phyloP scores from a whole-genome alignment of 192 early-diverging fungal genomes.

The Diversispora epigaea region DNA sequence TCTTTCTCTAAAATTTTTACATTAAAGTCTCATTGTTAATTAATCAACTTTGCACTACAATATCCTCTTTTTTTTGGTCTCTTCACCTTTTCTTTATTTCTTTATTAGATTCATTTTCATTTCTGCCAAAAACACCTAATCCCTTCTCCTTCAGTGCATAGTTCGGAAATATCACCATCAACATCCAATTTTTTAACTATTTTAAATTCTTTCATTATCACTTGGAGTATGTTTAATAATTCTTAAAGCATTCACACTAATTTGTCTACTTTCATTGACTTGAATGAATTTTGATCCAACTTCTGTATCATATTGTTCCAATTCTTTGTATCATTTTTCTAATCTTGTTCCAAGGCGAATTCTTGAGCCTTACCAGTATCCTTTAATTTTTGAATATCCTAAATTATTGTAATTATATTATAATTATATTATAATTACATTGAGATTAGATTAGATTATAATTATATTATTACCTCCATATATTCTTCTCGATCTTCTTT shows the following conservation, averaged over 20 bases:
- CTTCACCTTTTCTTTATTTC: slow-evolving; percentile 36
- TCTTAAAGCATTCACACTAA: slow-evolving; percentile 65
- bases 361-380: slow-evolving; percentile 53
- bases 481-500: slow-evolving; percentile 62
- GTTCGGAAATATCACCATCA: slow-evolving; percentile 61
- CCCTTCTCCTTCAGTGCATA: slow-evolving; percentile 67
- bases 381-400: slow-evolving; percentile 57
- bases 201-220: slow-evolving; percentile 67
- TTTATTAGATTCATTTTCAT: slow-evolving; percentile 36
- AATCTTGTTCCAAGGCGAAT: slow-evolving; percentile 63
- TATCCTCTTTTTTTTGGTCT: slow-evolving; percentile 47
- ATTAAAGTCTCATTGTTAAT: too few species aligned
- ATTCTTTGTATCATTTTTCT: slow-evolving; percentile 80
- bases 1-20: too few species aligned
- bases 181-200: slow-evolving; percentile 72
- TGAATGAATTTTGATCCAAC: slow-evolving; percentile 62
- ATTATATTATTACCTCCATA: slow-evolving; percentile 45
- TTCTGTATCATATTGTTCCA: slow-evolving; percentile 63
- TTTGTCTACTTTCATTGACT: slow-evolving; percentile 65
- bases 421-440: background rate
- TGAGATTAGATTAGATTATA: background rate
- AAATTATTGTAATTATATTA: background rate
- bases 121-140: slow-evolving; percentile 55
- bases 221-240: slow-evolving; percentile 63
- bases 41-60: background rate